Conservation (phyloP, 345 rosid genomes). For the Hevea brasiliensis region DNA sequence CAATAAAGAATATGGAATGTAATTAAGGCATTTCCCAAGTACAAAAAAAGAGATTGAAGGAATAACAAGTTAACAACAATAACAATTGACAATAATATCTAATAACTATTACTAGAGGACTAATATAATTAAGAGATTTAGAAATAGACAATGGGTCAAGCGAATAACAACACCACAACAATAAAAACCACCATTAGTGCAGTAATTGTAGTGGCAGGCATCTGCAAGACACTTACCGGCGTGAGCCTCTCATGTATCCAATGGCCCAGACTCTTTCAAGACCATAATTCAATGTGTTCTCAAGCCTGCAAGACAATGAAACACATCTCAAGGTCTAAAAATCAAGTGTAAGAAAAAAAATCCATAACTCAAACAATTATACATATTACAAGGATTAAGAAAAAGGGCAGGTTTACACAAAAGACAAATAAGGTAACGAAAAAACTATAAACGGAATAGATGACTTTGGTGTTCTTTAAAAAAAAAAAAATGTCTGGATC, state of each 20-base stretch:
- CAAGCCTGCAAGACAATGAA: constrained; percentile 58
- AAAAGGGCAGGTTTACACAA: neutral
- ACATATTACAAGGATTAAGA: neutral
- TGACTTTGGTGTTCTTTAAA: neutral
- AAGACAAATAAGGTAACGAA: neutral
- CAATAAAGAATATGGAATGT: neutral
- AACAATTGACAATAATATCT: no score
- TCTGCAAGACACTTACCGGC: constrained; percentile 56
- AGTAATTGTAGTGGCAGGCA: neutral
- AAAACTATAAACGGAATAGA: neutral
- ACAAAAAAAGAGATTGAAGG: no score
- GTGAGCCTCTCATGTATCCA: constrained; percentile 83
- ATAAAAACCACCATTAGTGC: neutral
- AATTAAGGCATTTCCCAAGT: neutral
- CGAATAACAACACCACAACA: neutral
- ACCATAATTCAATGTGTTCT: constrained; percentile 84
- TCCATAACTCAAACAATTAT: neutral
- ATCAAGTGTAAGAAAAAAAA: neutral
- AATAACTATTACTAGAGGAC: neutral
- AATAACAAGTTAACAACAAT: neutral
- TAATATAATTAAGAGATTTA: neutral
- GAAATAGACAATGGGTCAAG: neutral
- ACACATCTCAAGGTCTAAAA: neutral
- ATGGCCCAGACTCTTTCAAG: constrained; percentile 99
- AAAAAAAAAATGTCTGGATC: neutral